These are phyloP conservation scores for Colletotrichum sidae DNA, from an alignment of 2,329 filamentous ascomycete species.

Conservation along the genomic window DNA sequence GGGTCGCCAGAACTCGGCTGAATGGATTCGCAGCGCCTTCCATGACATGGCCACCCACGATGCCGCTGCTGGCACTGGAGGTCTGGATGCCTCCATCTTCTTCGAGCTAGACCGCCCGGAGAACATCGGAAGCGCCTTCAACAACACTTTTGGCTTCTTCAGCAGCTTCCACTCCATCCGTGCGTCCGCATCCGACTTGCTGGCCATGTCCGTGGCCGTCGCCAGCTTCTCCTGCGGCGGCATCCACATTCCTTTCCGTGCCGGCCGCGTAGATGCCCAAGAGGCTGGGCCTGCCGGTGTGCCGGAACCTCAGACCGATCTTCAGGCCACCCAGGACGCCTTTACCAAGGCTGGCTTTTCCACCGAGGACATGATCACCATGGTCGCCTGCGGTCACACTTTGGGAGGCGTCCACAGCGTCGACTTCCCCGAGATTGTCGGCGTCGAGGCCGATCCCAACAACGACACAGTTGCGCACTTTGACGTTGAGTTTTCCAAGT, in stretches of 20 bases:
- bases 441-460: conserved; percentile 33
- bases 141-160: conserved; percentile 45
- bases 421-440: conserved; percentile 53
- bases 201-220: conserved; percentile 41
- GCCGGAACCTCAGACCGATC: conserved; percentile 44
- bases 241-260: conserved; percentile 43
- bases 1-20: conserved; percentile 41
- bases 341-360: conserved; percentile 48
- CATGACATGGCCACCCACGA: conserved; percentile 43
- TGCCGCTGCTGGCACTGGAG: conserved; percentile 38
- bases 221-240: conserved; percentile 40
- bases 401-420: conserved; percentile 57
- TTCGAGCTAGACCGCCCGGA: conserved; percentile 41
- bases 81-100: conserved; percentile 42
- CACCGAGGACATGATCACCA: conserved; percentile 48
- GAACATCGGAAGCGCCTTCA: conserved; percentile 40
- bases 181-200: conserved; percentile 41
- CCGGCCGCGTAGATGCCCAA: conserved; percentile 46
- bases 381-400: conserved; percentile 51
- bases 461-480: conserved; percentile 49
- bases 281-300: conserved; percentile 47
- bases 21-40: conserved; percentile 44
- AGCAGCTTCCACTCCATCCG: conserved; percentile 38
- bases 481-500: conserved; percentile 56
- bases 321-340: conserved; percentile 41